A percentile compares a stretch with the other conserved stretches of the same genome.
phyloP scores from a whole-genome alignment of 768 basidiomycete genomes.

The Leccinum olivaceopallidum region DNA sequence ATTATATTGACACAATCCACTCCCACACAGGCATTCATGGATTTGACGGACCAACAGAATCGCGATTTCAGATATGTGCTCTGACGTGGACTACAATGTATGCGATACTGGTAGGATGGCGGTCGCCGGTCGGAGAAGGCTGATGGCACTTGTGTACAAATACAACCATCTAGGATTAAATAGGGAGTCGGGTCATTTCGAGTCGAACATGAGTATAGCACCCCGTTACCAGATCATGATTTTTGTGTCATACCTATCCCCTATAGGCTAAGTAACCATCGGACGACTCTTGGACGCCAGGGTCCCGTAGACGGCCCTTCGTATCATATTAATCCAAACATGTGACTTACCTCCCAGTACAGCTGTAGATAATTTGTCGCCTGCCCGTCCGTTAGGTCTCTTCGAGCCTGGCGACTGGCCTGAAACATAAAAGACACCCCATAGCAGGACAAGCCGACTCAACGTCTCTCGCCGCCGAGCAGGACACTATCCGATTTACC shows the following conservation, averaged over 20 bases:
- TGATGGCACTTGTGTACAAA: not conserved
- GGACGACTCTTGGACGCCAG: not conserved
- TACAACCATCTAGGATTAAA: constrained; percentile 14
- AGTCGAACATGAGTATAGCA: not conserved
- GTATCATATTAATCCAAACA: not conserved
- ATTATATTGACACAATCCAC: not conserved
- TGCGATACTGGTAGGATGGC: not conserved
- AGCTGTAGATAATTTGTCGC: not conserved
- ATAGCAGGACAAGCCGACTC: no score
- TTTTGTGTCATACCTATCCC: not conserved
- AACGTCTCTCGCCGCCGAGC: not conserved
- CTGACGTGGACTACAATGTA: constrained; percentile 27
- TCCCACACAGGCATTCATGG: constrained; percentile 58
- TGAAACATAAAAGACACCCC: no score
- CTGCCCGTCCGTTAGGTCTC: not conserved
- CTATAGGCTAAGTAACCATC: not conserved
- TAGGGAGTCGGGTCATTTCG: not conserved
- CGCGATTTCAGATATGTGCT: constrained; percentile 73
- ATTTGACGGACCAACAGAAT: constrained; percentile 73
- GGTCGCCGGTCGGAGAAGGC: not conserved
- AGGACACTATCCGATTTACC: not conserved
- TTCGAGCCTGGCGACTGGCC: not conserved
- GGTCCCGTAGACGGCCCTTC: not conserved
- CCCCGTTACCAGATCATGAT: not conserved
- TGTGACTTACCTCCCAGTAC: not conserved